A percentile compares a stretch with the other conserved stretches of the same genome.
Evolutionary conservation across 139 green algal species (phyloP).

Genomic region (Tetradesmus obliquus): DNA sequence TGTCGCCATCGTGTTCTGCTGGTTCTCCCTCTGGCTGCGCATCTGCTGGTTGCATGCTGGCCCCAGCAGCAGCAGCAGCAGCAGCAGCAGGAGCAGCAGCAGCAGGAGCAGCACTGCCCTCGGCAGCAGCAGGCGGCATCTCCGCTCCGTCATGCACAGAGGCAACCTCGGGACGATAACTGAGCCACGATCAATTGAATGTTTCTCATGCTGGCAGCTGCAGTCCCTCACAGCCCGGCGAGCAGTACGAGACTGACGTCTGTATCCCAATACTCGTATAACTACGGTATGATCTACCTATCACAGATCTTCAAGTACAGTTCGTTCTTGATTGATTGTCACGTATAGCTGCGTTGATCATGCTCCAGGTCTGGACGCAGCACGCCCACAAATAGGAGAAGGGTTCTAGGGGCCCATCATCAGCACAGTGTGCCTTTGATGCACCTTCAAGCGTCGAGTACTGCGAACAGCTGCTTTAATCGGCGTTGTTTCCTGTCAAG

Average conservation of each 20-base stretch:
- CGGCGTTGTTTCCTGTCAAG: too few species aligned
- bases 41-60: neutral
- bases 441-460: too few species aligned
- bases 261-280: neutral
- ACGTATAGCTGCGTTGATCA: neutral
- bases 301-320: neutral
- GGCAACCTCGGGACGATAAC: neutral
- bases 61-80: neutral
- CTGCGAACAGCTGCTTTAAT: too few species aligned
- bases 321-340: too few species aligned
- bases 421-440: too few species aligned
- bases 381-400: neutral
- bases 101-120: neutral
- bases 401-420: too few species aligned
- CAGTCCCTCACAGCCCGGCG: neutral
- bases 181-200: neutral
- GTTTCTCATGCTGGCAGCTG: neutral
- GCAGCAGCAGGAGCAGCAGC: neutral
- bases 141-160: neutral
- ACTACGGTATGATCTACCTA: neutral
- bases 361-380: neutral
- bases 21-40: neutral
- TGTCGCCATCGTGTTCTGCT: neutral
- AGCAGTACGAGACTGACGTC: neutral
- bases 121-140: neutral